Percentiles rank a stretch among this genome's conserved stretches.
Evolutionary conservation across 371 early-diverging fungal genomes (phyloP).

Genomic region (Rhizopus microsporus): DNA sequence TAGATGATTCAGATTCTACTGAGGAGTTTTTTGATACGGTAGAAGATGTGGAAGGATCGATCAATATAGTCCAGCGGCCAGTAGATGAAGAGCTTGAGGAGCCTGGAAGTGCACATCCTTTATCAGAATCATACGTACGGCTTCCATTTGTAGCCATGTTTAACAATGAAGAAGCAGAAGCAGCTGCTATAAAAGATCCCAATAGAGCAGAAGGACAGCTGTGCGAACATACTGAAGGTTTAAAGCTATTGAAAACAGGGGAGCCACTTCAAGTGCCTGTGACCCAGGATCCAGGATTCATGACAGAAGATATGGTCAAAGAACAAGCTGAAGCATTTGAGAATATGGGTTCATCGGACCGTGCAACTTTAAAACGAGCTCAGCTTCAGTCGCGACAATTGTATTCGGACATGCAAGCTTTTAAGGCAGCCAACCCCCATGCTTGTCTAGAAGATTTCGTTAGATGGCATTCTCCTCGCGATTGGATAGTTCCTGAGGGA

Average conservation of each 20-base stretch:
- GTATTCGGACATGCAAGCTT: conserved; percentile 82
- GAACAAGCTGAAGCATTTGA: conserved; percentile 80
- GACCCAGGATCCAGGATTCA: conserved; percentile 77
- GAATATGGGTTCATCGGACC: conserved; percentile 71
- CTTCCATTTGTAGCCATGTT: conserved; percentile 10
- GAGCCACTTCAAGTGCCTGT: conserved; percentile 71
- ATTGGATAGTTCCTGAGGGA: conserved; percentile 57
- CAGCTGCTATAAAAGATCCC: conserved; percentile 27
- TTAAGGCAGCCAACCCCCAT: conserved; percentile 87
- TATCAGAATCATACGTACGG: conserved; percentile 1
- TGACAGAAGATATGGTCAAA: conserved; percentile 90
- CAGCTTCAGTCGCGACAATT: conserved; percentile 81
- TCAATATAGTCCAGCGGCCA: conserved; percentile 1
- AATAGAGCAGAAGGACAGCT: conserved; percentile 34
- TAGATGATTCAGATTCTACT: conserved; percentile 16
- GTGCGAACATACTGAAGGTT: conserved; percentile 22
- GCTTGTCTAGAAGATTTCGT: conserved; percentile 86
- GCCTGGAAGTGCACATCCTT: not conserved
- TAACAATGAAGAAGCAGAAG: conserved; percentile 15
- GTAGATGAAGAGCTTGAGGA: conserved; percentile 15
- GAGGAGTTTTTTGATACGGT: conserved; percentile 27
- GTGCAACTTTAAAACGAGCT: conserved; percentile 75
- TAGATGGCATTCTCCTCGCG: conserved; percentile 95
- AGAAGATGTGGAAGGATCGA: conserved; percentile 11
- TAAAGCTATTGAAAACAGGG: conserved; percentile 50